These are phyloP conservation scores for Camelina neglecta DNA, from an alignment of 345 rosid genomes.

Conservation along the genomic window DNA sequence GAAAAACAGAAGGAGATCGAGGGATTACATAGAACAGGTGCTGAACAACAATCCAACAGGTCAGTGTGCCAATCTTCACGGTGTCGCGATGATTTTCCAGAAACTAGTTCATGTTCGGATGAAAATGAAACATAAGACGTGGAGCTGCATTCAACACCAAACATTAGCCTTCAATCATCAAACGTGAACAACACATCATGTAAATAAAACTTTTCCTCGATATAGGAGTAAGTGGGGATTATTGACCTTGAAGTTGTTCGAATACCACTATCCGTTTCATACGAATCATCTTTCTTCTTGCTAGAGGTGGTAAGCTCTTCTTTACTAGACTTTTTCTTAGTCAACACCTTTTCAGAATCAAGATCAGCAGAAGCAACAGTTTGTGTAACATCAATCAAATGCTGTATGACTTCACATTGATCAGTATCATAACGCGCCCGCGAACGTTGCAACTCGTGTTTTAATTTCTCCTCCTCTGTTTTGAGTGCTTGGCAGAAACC, in stretches of 20 bases:
- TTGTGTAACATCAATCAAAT: constrained; percentile 75
- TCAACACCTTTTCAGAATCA: constrained; percentile 42
- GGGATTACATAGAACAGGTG: constrained; percentile 78
- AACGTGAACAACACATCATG: neutral
- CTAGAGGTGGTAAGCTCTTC: constrained; percentile 29
- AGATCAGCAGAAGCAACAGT: constrained; percentile 51
- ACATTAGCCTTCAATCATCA: constrained; percentile 7
- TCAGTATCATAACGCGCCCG: constrained; percentile 65
- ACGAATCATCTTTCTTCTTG: constrained; percentile 50
- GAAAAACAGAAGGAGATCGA: neutral
- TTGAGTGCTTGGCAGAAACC: constrained; percentile 72
- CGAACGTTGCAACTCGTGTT: constrained; percentile 75
- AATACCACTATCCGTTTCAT: constrained; percentile 44
- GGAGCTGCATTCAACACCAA: constrained; percentile 52
- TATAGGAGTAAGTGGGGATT: neutral
- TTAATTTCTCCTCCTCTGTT: constrained; percentile 76
- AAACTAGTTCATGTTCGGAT: constrained; percentile 59
- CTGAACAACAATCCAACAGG: constrained; percentile 86
- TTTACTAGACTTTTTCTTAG: constrained; percentile 52
- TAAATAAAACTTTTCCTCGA: neutral
- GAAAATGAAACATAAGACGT: constrained; percentile 70
- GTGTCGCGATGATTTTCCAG: constrained; percentile 51
- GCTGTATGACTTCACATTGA: constrained; percentile 83
- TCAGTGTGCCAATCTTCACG: constrained; percentile 85
- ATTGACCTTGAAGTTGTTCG: constrained; percentile 60